Percentiles rank a stretch among this genome's conserved stretches.
Conservation (phyloP, 2,329 filamentous ascomycete species). For the Plectosphaerella cucumerina region DNA sequence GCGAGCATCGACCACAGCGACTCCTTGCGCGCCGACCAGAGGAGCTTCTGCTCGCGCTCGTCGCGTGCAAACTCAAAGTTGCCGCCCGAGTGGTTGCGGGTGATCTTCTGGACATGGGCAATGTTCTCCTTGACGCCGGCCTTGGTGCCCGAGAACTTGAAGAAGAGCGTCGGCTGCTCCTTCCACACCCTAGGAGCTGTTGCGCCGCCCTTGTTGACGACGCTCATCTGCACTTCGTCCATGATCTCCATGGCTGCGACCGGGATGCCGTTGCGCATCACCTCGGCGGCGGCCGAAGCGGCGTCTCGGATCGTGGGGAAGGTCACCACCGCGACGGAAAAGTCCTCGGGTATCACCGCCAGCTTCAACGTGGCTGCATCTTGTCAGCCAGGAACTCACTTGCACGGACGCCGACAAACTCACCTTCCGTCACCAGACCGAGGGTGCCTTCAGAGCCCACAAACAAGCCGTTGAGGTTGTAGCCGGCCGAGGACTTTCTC, state of each 20-base stretch:
- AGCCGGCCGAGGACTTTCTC: conserved; percentile 76
- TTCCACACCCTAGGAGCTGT: conserved; percentile 68
- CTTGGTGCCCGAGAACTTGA: conserved; percentile 80
- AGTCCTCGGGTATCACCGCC: conserved; percentile 69
- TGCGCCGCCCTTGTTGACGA: conserved; percentile 70
- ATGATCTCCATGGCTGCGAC: conserved; percentile 80
- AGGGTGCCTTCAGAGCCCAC: conserved; percentile 79
- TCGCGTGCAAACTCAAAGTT: conserved; percentile 74
- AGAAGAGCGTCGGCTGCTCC: conserved; percentile 74
- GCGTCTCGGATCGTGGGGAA: conserved; percentile 76
- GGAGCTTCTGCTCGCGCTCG: conserved; percentile 64
- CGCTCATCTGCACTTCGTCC: conserved; percentile 84
- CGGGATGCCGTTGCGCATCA: conserved; percentile 72
- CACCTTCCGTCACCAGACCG: conserved; percentile 68
- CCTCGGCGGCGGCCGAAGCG: conserved; percentile 66
- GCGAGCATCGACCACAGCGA: conserved; percentile 81
- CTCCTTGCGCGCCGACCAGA: conserved; percentile 81
- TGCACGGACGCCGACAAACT: neutral
- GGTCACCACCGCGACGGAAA: conserved; percentile 73
- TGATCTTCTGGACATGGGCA: conserved; percentile 61
- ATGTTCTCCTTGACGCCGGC: conserved; percentile 77
- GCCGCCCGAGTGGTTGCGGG: conserved; percentile 58
- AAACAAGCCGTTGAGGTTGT: conserved; percentile 77
- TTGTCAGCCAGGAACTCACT: neutral
- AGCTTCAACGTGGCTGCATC: conserved; percentile 70